Evolutionary conservation across 768 basidiomycete species (phyloP), one percentile per base, ranked within the genome.

Genomic region (Agaricus subrufescens): DNA sequence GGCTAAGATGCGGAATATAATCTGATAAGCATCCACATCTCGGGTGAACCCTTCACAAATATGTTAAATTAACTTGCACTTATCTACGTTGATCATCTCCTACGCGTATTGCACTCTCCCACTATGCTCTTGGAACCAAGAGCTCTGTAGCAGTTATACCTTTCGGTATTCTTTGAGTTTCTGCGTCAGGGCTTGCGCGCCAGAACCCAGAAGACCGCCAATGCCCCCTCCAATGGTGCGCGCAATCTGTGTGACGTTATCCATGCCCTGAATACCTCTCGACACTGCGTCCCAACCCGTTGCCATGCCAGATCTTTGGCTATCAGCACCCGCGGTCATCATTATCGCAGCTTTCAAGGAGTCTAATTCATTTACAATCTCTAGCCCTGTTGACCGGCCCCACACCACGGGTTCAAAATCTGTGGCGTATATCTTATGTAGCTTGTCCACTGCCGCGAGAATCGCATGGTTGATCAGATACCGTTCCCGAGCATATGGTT

Each of bases 341-440:
- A 98, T 93, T 14, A 99, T 67, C 1, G 87, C 83, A 14, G 82
- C 81, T 72, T 98, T 98, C 58, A 98, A 61, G 0, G 83, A 74
- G 56, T 89, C 87, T 14, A 97, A 71, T 70, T 98, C 94, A 64
- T 98, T 97, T 44, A 98, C 62, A 10, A 97, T 84, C 63, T 98
- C 96, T 19, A 98, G 66, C 1, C 97, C 97, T 14, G 87, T 80
- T 0, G 89, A 89, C 52, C 96, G 83, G 2, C 85, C 85, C 91
- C 91, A 94, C 15, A 97, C 94, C 11, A 94, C 65, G 1, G 87
- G 84, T 26, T 76, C 80, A 34, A 74, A 71, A 43, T 86, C 82
- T 3, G 80, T 80, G 1, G 85, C 74, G 67, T 95, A 98, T 15
- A 98, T 65, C 63, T 91, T 91, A 72, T 95, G 89, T 37, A 98